Evolutionary conservation across 306 rosid genomes (phyloP), one percentile per base, ranked within the genome.

Genomic region (Quercus wislizeni): DNA sequence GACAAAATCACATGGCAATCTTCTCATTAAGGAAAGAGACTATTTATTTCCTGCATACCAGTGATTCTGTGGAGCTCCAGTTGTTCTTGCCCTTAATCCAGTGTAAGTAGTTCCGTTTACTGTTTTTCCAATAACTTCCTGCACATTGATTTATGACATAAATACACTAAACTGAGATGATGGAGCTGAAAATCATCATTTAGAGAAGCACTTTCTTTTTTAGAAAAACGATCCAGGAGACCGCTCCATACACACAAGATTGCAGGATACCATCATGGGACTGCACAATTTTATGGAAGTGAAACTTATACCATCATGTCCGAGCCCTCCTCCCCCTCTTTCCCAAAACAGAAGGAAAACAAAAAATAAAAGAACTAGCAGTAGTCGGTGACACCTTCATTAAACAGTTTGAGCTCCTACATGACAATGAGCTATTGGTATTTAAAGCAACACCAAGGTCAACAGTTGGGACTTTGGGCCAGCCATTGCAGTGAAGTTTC

Each of bases 1-100:
- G 46, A 62, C 55, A 38, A 35, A 78, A 81, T 41, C 59, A 77
- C 28, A 54, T 13, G 8, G 31, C 65, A 38, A 55, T 20, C 18
- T 65, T 55, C 69, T 28, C 1, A 1, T 14, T 5, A 76, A 71
- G 56, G 25, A 59, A 51, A 23, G 11, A 61, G 33, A 54, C 70
- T 18, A 21, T 30, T n/a, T 78, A 27, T 14, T 46, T 35, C 75
- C 52, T 17, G 79, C 78, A 38, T 25, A 96, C 99, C 99, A 96
- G 79, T 96, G 98, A 75, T 96, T 96, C 71, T 93, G 99, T 30
- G 97, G 99, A 76, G 99, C 99, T 56, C 98, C 97, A 0, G 98
- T 91, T 68, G 99, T 96, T 72, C 98, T 91, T 54, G 97, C 99
- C 88, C 98, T 87, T 59, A 96, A 83, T 63, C 99, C 98, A 27